Conservation (phyloP, 306 rosid species). For the Chamaecrista fasciculata region DNA sequence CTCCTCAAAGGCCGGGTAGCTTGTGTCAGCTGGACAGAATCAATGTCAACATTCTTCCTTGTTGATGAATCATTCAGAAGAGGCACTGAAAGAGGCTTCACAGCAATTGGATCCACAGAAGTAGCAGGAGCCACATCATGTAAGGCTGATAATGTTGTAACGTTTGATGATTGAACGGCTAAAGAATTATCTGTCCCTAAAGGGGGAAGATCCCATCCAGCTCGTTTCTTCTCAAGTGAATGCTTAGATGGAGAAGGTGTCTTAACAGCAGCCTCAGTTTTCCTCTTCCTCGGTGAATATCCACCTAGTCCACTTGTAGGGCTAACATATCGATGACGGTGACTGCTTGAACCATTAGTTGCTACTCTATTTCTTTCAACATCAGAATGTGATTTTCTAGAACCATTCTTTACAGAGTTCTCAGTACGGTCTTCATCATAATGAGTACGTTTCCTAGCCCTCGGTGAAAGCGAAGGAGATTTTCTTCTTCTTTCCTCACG, state of each 20-base stretch:
- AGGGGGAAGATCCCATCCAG: constrained; percentile 79
- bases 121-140: constrained; percentile 44
- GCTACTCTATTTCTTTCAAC: constrained; percentile 53
- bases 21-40: constrained; percentile 83
- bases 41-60: constrained; percentile 56
- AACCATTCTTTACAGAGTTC: constrained; percentile 45
- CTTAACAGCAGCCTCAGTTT: constrained; percentile 68
- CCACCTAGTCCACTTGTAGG: constrained; percentile 87
- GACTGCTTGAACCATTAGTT: constrained; percentile 65
- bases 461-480: constrained; percentile 54
- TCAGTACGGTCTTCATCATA: constrained; percentile 43
- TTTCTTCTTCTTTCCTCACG: constrained; percentile 48
- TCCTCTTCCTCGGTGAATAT: constrained; percentile 95
- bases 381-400: constrained; percentile 53
- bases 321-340: constrained; percentile 53
- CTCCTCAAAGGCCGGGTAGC: constrained; percentile 93
- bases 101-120: constrained; percentile 42
- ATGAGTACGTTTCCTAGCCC: constrained; percentile 41
- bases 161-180: constrained; percentile 49
- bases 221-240: constrained; percentile 69
- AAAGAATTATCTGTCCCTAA: constrained; percentile 44
- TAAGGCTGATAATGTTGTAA: constrained; percentile 39
- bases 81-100: constrained; percentile 39
- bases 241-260: constrained; percentile 76
- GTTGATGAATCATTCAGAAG: constrained; percentile 37